Evolutionary conservation across 2,329 filamentous ascomycete species (phyloP), one percentile per base, ranked within the genome.

Genomic region (Torrubiella hemipterigena): DNA sequence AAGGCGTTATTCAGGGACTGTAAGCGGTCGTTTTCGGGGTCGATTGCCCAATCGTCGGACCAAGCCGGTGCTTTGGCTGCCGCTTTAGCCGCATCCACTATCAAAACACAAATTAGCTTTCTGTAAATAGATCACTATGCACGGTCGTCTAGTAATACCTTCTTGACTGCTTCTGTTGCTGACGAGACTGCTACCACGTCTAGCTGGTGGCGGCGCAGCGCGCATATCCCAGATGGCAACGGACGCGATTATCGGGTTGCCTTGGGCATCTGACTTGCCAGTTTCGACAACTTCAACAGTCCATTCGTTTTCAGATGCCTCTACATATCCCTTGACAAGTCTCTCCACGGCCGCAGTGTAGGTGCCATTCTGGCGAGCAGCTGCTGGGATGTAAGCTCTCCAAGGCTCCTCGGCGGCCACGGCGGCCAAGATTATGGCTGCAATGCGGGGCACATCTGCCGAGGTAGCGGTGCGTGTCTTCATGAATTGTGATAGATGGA

Each of bases 391-490:
- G 24, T 38, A 33, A 9, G 32, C 16, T 6, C 17, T 35, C 42
- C 38, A 42, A 5, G 40, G 37, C 3, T 33, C 19, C 27, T 44
- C 40, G 24, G 36, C 19, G 3, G 35, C 19, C 17, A 41, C 32
- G 14, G 33, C 32, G n/a, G 37, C 34, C 9, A 42, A 30, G 13
- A 42, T 20, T 14, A 43, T 21, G 15, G 37, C 34, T 3, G 37
- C 35, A 13, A 41, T 34, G 27, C 37, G 37, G n/a, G 42, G 35
- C 20, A 42, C 32, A 21, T 44, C 40, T 19, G 31, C 30, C 21
- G 16, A 14, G 14, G 38, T 39, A 9, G 41, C 40, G 8, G 23
- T 30, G 16, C 42, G 32, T 9, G 41, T 32, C 17, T 37, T 31
- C 35, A 41, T 43, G n/a, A 11, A 20, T 26, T n/a, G 15, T 17